Evolutionary conservation across 192 early-diverging fungal genomes (phyloP), one percentile per base, ranked within the genome.

Genomic region (Rhizoclosmatium globosum): DNA sequence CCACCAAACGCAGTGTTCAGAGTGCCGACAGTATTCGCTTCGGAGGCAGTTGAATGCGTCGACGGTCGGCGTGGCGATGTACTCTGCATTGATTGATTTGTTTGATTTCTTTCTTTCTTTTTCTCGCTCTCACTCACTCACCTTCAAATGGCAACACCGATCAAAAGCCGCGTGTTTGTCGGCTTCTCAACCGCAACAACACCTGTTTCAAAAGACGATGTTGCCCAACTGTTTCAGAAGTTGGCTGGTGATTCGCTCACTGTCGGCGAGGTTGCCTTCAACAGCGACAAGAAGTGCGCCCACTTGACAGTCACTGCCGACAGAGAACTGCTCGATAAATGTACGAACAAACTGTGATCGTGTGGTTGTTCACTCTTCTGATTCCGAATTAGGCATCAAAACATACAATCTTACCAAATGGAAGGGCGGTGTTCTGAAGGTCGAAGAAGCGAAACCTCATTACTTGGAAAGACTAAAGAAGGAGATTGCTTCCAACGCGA

Each of bases 361-460:
- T 23, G 60, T 31, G 7, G 6, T 19, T 62, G 15, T 1, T 62
- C 7, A 21, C 60, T 21, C 7, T 23, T 31, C 1, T 62, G 21
- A 62, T 39, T 19, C 60, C 23, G 19, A 62, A 21, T 23, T 1
- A 53, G 50, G 69, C 50, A 57, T 71, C 31, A 56, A 71, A 39
- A 56, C 50, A 2, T 56, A 43, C 69, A 47, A 71, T 46, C 13
- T 15, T 17, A 53, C 69, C 47, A 71, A 71, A 56, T 74, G 72
- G 72, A 41, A 47, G 13, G 72, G 72, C 42, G 44, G 44, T 31
- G 13, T 21, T n/a, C 44, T 74, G 57, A 41, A 17, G 23, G 72
- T 74, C 41, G 72, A 74, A 48, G 57, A 19, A 44, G 72, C 72
- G 43, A 3, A 59, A n/a, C 72, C 72, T 43, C 39, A 60, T 58